These are phyloP conservation scores for Porphyrellus sp. DNA, from an alignment of 1,284 basidiomycete species.

Conservation along the genomic window DNA sequence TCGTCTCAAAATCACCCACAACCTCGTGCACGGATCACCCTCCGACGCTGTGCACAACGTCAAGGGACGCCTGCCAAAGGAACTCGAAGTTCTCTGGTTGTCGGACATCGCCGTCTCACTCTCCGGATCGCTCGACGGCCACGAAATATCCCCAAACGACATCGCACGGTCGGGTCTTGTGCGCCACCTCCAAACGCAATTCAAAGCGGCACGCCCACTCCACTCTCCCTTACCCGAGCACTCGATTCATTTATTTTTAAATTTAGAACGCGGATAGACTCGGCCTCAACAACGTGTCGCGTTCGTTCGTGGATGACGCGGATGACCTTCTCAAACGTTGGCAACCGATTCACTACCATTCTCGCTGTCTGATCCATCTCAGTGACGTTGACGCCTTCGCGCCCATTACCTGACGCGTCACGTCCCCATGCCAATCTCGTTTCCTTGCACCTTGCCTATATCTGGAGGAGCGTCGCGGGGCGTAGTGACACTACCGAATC, in stretches of 20 bases:
- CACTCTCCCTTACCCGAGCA: slow-evolving; percentile 3
- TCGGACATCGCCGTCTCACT: slow-evolving; percentile 53
- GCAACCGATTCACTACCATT: slow-evolving; percentile 2
- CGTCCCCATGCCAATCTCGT: slow-evolving; percentile 42
- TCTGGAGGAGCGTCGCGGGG: slow-evolving; percentile 40
- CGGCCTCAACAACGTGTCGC: slow-evolving; percentile 54
- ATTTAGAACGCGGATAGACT: slow-evolving; percentile 55
- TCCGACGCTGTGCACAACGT: slow-evolving; percentile 33
- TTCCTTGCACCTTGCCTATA: slow-evolving; percentile 52
- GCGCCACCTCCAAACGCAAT: slow-evolving; percentile 47
- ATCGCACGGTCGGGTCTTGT: slow-evolving; percentile 51
- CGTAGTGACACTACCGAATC: slow-evolving; percentile 10
- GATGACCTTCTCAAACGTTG: slow-evolving; percentile 45
- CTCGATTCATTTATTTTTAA: slow-evolving; percentile 21
- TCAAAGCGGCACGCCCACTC: slow-evolving; percentile 45
- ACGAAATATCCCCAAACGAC: slow-evolving; percentile 37
- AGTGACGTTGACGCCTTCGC: slow-evolving; percentile 49
- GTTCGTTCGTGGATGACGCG: slow-evolving; percentile 44
- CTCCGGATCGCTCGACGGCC: slow-evolving; percentile 49
- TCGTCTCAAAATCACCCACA: slow-evolving; percentile 37
- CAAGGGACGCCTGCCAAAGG: slow-evolving; percentile 43
- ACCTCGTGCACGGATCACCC: slow-evolving; percentile 39
- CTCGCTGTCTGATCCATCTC: slow-evolving; percentile 13
- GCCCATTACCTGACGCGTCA: slow-evolving; percentile 35
- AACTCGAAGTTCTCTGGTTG: slow-evolving; percentile 50